A percentile compares a stretch with the other conserved stretches of the same genome.
phyloP scores from a whole-genome alignment of 371 early-diverging fungal genomes.

The Actinomucor elegans region DNA sequence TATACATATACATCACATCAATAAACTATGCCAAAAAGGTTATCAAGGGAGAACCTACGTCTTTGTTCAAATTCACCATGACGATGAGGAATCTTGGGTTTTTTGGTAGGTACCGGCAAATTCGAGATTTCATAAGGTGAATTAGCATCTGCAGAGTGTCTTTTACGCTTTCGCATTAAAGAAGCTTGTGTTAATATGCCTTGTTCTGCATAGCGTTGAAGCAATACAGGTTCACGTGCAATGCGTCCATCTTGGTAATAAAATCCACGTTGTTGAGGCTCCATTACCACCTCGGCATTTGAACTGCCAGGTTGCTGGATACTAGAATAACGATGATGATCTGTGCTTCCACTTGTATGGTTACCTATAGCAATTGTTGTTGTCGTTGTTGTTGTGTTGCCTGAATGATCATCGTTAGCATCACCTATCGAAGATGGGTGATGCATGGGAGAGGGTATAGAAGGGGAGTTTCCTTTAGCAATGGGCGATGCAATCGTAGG shows the following conservation, averaged over 20 bases:
- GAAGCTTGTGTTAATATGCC: constrained; percentile 46
- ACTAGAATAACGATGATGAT: neutral
- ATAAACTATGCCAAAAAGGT: neutral
- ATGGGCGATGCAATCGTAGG: neutral
- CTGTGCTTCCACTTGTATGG: neutral
- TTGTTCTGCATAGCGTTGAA: constrained; percentile 49
- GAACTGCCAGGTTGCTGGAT: neutral
- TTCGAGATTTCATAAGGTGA: constrained; percentile 20
- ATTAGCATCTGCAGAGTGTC: constrained; percentile 32
- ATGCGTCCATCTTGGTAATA: constrained; percentile 49
- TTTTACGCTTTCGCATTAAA: constrained; percentile 42
- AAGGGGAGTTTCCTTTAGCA: neutral
- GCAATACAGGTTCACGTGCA: constrained; percentile 34
- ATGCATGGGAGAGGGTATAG: constrained; percentile 4
- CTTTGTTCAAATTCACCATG: constrained; percentile 52
- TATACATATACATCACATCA: neutral
- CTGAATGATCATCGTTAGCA: too few species aligned
- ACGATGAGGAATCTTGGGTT: constrained; percentile 51
- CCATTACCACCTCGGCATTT: constrained; percentile 20
- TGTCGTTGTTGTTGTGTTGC: neutral
- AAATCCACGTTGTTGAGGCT: constrained; percentile 46
- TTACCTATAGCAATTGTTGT: neutral
- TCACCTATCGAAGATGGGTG: too few species aligned
- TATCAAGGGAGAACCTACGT: constrained; percentile 49
- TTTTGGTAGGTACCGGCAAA: constrained; percentile 30